These are phyloP conservation scores for Scheffersomyces lignicola DNA, from an alignment of 1,139 yeast genomes.

Conservation along the genomic window DNA sequence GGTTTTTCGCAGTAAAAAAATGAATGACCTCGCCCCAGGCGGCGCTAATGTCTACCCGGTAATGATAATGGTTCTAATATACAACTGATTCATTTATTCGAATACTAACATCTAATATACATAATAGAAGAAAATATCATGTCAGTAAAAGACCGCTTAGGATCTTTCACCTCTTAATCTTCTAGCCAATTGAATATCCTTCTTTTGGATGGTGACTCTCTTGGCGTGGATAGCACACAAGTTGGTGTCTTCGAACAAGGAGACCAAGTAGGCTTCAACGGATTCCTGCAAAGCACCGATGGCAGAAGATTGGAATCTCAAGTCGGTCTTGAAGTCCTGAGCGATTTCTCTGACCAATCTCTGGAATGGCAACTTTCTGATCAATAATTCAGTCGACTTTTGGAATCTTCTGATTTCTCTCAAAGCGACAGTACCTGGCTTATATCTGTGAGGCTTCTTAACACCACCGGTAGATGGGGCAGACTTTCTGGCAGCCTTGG, in stretches of 20 bases:
- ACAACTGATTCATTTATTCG: too few relatives aligned
- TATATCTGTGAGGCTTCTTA: constrained; percentile 99
- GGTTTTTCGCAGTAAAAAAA: too few relatives aligned
- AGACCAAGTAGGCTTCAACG: constrained; percentile 93
- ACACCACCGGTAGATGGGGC: constrained; percentile 99
- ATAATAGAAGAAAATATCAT: too few relatives aligned
- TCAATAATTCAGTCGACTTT: constrained; percentile 93
- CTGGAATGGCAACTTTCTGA: constrained; percentile 98
- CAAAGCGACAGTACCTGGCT: constrained; percentile 99
- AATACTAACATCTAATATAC: too few relatives aligned
- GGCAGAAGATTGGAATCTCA: constrained; percentile 98
- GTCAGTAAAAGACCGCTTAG: too few relatives aligned
- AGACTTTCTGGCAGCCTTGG: constrained; percentile 98
- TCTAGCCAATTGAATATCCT: constrained; percentile 98
- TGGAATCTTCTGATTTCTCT: constrained; percentile 99
- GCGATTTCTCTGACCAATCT: constrained; percentile 98
- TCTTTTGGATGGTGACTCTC: constrained; percentile 99
- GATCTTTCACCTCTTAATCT: constrained; percentile 98
- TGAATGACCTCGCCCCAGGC: too few relatives aligned
- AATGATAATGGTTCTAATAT: too few relatives aligned
- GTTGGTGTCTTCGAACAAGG: constrained; percentile 94
- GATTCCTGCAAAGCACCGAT: constrained; percentile 99
- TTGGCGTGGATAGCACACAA: constrained; percentile 99
- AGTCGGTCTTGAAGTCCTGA: constrained; percentile 96
- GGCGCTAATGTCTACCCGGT: too few relatives aligned